Base-by-base conservation (phyloP, 2,329 filamentous ascomycete species). In the Lecanosticta acicola region DNA sequence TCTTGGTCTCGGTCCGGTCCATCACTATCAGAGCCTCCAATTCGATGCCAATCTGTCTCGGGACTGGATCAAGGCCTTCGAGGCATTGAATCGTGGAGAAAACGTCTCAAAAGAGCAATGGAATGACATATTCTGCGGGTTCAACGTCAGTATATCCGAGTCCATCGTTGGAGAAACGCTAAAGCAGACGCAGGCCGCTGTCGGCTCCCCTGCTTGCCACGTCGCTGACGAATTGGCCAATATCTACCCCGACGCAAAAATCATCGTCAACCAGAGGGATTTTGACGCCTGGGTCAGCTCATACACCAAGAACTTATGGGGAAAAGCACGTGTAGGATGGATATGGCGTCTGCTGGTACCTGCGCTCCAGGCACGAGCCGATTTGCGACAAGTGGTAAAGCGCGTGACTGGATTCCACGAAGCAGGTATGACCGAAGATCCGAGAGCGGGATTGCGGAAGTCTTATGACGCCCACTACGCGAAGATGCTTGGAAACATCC, bases 211-310 rank as follows among this genome's bases (percentile, higher is more conserved):
- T 5, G 32, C 32, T 16, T 16, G 17, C 32, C n/a, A 34, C 32
- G n/a, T 34, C 32, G 61, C 57, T 1, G 55, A 57, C 18, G 67
- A 69, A 35, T 48, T 70, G 3, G 49, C 62, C 9, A 35, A 48
- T 56, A 78, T 79, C 11, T 85, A 85, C 60, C 81, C 82, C 1
- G 78, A 84, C 43, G 82, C 81, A 45, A 84, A 84, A 65, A 76
- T 85, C 43, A 74, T 85, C 43, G 70, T 85, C 49, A 81, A 78
- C 17, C 16, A 16, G 21, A n/a, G 35, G 16, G 24, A 38, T n/a
- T 10, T 20, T 8, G 37, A 45, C 13, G 34, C 5, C 73, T 75
- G 72, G 70, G 71, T 33, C 18, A 42, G 17, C 13, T 39, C 37
- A 20, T 20, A 20, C 9, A 39, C 18, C 14, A 18, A 39, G 32